Evolutionary conservation across 345 rosid species (phyloP).

Genomic region (Eutrema japonicum): DNA sequence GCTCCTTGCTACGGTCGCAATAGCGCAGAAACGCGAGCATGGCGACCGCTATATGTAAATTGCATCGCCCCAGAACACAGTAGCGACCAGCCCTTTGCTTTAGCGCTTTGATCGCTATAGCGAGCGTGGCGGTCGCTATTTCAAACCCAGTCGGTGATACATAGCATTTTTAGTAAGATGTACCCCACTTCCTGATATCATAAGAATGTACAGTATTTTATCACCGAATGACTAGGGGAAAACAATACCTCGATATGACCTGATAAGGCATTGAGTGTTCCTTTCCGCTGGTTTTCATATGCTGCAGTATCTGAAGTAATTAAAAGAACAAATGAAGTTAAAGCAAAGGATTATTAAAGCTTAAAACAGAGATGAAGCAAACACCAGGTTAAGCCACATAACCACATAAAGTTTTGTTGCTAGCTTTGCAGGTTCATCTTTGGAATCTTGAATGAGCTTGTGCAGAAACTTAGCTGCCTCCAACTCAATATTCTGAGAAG

Average conservation of each 20-base stretch:
- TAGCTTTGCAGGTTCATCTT: constrained; percentile 90
- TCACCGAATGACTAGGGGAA: constrained; percentile 1
- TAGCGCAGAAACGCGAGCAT: too few species aligned
- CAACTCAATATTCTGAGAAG: constrained; percentile 87
- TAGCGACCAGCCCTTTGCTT: too few species aligned
- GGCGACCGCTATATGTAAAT: too few species aligned
- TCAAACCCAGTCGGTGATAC: not conserved
- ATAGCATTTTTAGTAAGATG: constrained; percentile 2
- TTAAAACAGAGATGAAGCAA: not conserved
- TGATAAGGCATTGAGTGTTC: constrained; percentile 99
- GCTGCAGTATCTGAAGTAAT: constrained; percentile 80
- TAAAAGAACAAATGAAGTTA: constrained; percentile 31
- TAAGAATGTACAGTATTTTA: constrained; percentile 4
- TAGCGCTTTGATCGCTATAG: too few species aligned
- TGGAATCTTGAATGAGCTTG: constrained; percentile 96
- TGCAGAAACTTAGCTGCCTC: constrained; percentile 99
- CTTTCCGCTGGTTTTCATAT: constrained; percentile 97
- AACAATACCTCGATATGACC: constrained; percentile 89
- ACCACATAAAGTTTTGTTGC: constrained; percentile 97
- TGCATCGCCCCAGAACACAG: too few species aligned
- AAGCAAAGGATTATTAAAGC: constrained; percentile 9
- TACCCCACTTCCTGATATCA: constrained; percentile 1
- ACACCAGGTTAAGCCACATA: constrained; percentile 36
- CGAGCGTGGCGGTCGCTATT: too few species aligned
- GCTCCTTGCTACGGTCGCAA: too few species aligned